Conservation (phyloP, 164 flowering plant genomes). For the Paratinospora sagittata region DNA sequence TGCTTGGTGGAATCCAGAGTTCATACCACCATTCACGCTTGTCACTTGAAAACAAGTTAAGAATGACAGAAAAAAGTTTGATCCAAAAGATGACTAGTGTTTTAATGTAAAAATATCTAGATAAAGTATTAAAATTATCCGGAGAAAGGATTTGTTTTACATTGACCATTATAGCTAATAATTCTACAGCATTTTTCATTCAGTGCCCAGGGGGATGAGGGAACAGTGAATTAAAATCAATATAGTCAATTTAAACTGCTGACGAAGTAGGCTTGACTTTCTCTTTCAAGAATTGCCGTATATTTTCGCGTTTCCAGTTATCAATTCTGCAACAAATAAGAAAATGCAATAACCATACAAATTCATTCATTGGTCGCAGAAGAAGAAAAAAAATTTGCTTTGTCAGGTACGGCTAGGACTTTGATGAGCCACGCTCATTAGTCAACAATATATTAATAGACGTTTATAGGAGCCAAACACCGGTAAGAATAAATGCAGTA, state of each 20-base stretch:
- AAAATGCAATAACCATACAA: neutral
- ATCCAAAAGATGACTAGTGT: too few species aligned
- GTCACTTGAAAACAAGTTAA: too few species aligned
- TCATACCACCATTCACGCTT: too few species aligned
- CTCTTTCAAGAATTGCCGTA: conserved; percentile 60
- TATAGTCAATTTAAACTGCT: conserved; percentile 15
- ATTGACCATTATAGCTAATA: neutral
- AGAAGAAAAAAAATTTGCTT: neutral
- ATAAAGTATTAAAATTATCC: too few species aligned
- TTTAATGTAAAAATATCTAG: too few species aligned
- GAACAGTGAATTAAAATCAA: too few species aligned
- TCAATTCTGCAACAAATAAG: conserved; percentile 50
- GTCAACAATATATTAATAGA: neutral
- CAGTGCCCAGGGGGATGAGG: too few species aligned
- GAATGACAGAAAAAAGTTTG: too few species aligned
- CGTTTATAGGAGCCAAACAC: neutral
- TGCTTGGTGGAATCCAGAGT: too few species aligned
- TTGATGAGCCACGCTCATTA: neutral
- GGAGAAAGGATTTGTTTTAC: too few species aligned
- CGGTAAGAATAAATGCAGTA: neutral
- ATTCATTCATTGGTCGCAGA: neutral
- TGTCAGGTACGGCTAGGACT: neutral
- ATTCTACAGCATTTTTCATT: neutral
- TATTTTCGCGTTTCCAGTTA: conserved; percentile 88
- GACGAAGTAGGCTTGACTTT: conserved; percentile 48